Base-by-base conservation (phyloP, 129 eudicot genomes). In the Helichrysum umbraculigerum region DNA sequence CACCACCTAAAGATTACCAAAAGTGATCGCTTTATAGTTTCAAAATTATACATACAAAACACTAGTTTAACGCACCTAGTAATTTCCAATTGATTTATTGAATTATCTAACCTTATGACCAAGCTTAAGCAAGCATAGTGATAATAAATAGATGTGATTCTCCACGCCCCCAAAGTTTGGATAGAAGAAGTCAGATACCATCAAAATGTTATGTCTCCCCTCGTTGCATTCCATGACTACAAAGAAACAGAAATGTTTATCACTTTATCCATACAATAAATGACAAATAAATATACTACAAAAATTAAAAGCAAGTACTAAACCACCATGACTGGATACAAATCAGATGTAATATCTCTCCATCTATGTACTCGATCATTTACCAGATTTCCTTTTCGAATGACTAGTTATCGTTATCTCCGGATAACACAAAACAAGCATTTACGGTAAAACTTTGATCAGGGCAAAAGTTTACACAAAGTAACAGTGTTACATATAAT, bases 121-220 rank as follows among this genome's bases (percentile, higher is more conserved):
- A 67, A 86, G 94, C 74, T 90, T 74, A 37, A 95, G 88, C 85
- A 95, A 87, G 80, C 99, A 95, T 73, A 89, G 99, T 4, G 97
- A 89, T 57, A 95, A 82, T 71, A 89, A 89, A 79, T 95, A 95
- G 39, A 95, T 91, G 85, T 95, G 99, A 86, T 89, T 95, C 87
- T 95, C 99, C 71, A 95, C 97, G 16, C 97, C 99, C 6, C 99
- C 99, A 61, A 95, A 95, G 71, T 95, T 95, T 56, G 99, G 99
- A 76, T 89, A 91, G 86, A 89, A 95, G 71, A 95, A 95, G 72
- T 95, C 99, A 2, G 99, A 95, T 57, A 91, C 99, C 99, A 95
- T 95, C 77, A 95, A 81, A 50, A 95, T 86, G 44, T 88, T 83
- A 44, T 86, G 99, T 64, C 70, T 91, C 79, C 50, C 77, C 65